These are phyloP conservation scores for Xylariaceae sp. DNA, from an alignment of 2,329 filamentous ascomycete genomes.

Conservation along the genomic window DNA sequence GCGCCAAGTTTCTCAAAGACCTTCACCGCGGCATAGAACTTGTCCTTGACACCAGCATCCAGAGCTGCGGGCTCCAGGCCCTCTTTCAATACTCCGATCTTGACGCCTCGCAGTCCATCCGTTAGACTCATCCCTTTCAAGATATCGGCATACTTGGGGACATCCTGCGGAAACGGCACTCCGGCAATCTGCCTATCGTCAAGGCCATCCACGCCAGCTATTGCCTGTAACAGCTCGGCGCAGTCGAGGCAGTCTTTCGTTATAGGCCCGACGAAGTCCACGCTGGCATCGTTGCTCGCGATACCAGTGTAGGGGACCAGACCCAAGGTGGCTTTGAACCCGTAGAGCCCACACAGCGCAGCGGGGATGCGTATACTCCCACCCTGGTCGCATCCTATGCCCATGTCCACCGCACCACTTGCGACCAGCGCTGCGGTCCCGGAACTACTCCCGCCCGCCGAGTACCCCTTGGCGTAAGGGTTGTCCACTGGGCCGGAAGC, in stretches of 20 bases:
- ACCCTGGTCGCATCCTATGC: conserved; percentile 25
- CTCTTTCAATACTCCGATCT: conserved; percentile 21
- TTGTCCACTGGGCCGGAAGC: conserved; percentile 38
- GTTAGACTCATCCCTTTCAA: not conserved
- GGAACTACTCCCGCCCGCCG: conserved; percentile 31
- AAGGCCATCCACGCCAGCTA: conserved; percentile 22
- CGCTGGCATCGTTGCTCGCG: conserved; percentile 19
- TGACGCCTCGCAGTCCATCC: conserved; percentile 13
- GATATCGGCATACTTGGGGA: not conserved
- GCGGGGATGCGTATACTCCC: conserved; percentile 24
- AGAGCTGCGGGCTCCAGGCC: conserved; percentile 14
- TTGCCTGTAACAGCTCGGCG: conserved; percentile 20
- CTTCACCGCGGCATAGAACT: conserved; percentile 8
- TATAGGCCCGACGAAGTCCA: conserved; percentile 24
- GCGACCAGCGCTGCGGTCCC: conserved; percentile 36
- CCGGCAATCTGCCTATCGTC: conserved; percentile 19
- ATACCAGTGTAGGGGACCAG: conserved; percentile 25
- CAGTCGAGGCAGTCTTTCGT: conserved; percentile 16
- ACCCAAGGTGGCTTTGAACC: conserved; percentile 22
- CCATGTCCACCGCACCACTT: conserved; percentile 20
- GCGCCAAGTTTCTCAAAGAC: conserved; percentile 14
- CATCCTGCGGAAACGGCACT: conserved; percentile 11
- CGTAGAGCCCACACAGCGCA: conserved; percentile 20
- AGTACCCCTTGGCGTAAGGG: conserved; percentile 34
- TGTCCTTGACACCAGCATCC: conserved; percentile 16